Conservation (phyloP, 2,329 filamentous ascomycete species). For the Arachnopeziza araneosa region DNA sequence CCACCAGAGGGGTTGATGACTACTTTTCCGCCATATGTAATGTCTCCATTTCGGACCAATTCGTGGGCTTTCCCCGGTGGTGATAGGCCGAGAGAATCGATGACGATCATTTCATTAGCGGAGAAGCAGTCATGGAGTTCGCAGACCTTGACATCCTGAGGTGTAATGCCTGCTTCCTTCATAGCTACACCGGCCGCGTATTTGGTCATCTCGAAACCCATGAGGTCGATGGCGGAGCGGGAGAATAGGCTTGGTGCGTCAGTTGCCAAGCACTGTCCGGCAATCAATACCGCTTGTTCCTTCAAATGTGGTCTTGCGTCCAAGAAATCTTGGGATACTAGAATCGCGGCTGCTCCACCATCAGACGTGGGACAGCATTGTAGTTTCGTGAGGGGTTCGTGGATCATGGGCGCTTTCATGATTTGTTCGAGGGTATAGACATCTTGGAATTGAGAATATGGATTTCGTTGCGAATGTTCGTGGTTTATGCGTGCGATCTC, state of each 20-base stretch:
- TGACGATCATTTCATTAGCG: slow-evolving; percentile 85
- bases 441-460: slow-evolving; percentile 95
- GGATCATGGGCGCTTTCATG: slow-evolving; percentile 68
- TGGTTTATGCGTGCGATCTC: slow-evolving; percentile 94
- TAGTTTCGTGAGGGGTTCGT: slow-evolving; percentile 88
- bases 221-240: slow-evolving; percentile 74
- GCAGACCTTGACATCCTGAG: slow-evolving; percentile 72
- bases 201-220: slow-evolving; percentile 82
- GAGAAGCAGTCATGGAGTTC: slow-evolving; percentile 98
- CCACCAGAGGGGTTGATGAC: slow-evolving; percentile 92
- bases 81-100: slow-evolving; percentile 79
- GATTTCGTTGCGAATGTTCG: slow-evolving; percentile 83
- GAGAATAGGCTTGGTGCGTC: slow-evolving; percentile 78
- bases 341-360: slow-evolving; percentile 79
- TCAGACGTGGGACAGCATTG: slow-evolving; percentile 98
- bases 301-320: slow-evolving; percentile 77
- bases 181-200: slow-evolving; percentile 65
- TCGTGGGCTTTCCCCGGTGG: slow-evolving; percentile 84
- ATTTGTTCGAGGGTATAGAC: slow-evolving; percentile 87
- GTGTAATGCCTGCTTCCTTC: slow-evolving; percentile 63
- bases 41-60: slow-evolving; percentile 78
- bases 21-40: slow-evolving; percentile 75
- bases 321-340: slow-evolving; percentile 86
- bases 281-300: slow-evolving; percentile 78
- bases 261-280: slow-evolving; percentile 82